Evolutionary conservation across 2,329 filamentous ascomycete species (phyloP), one percentile per base, ranked within the genome.

Genomic region (Penicillium hordei): DNA sequence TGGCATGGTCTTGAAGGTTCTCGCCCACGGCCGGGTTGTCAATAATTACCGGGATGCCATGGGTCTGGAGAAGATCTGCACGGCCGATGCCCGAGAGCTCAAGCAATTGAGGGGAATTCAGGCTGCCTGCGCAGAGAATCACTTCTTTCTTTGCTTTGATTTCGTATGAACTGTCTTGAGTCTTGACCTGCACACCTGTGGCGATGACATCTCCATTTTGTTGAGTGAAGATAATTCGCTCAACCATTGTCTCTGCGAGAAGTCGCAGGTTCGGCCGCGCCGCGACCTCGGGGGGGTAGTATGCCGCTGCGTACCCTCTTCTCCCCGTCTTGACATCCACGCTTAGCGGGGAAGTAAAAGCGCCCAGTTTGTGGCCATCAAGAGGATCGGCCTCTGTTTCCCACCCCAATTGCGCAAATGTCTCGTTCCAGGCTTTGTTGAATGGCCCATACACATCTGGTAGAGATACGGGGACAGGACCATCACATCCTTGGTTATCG

Each of bases 51-150:
- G 75, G 66, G n/a, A 83, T 75, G 1, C 73, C 73, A 7, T 75
- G 75, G 2, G 67, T 66, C 4, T 72, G 59, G 8, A 84, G 72
- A 17, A 82, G 65, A 1, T 75, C 68, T 4, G 73, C 69, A 45
- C 77, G 73, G 4, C 86, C 86, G 34, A 89, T 78, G 0, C 86
- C 86, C 0, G 84, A 87, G 2, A 87, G 74, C 63, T 89, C 85
- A 10, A 83, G 80, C 10, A 85, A 73, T 70, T 82, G 83, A 3
- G 81, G 86, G 12, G 82, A 84, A 65, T 82, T 81, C 39, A 83
- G 72, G 42, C 78, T 81, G 0, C 86, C 86, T 1, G 83, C 84
- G 2, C 82, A 81, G 3, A 89, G 69, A 38, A 89, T 79, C 7
- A 88, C 79, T 65, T 89, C 86, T 52, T 71, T 70, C 31, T 66